A percentile compares a stretch with the other conserved stretches of the same genome.
Conservation (phyloP, 2,329 filamentous ascomycete genomes). For the Aspergillus melleus region DNA sequence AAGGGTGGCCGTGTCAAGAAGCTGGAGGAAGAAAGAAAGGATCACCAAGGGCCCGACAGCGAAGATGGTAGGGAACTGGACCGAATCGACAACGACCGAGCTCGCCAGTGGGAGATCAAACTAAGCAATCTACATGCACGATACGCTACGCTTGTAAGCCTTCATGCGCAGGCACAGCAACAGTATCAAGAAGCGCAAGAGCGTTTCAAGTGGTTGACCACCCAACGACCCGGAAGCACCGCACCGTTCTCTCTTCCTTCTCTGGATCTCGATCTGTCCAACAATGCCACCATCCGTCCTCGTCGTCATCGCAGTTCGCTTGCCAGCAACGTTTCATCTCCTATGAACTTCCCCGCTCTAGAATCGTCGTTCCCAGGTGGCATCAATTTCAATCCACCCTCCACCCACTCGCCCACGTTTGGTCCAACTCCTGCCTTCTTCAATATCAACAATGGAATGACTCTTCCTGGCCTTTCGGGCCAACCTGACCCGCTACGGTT, state of each 20-base stretch:
- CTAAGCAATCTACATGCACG: constrained; percentile 43
- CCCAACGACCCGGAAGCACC: constrained; percentile 38
- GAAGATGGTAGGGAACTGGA: constrained; percentile 54
- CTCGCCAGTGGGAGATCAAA: constrained; percentile 48
- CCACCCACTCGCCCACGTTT: constrained; percentile 55
- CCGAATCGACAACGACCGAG: constrained; percentile 50
- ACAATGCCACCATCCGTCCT: constrained; percentile 42
- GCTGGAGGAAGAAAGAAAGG: constrained; percentile 59
- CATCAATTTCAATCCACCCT: constrained; percentile 50
- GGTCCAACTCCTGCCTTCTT: constrained; percentile 55
- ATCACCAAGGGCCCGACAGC: constrained; percentile 47
- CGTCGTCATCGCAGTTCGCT: constrained; percentile 49
- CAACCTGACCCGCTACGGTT: constrained; percentile 43
- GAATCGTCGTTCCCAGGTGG: constrained; percentile 42
- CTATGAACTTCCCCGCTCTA: constrained; percentile 41
- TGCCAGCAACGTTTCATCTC: constrained; percentile 49
- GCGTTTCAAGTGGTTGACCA: constrained; percentile 44
- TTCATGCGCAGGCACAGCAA: constrained; percentile 45
- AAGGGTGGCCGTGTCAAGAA: constrained; percentile 62
- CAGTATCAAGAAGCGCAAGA: constrained; percentile 50
- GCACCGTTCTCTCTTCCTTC: constrained; percentile 43
- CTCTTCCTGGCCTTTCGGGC: constrained; percentile 47
- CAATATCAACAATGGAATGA: constrained; percentile 65
- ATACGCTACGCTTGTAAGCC: constrained; percentile 43
- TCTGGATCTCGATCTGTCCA: constrained; percentile 44